phyloP scores from a whole-genome alignment of 2,329 filamentous ascomycete species.

The Amauroascus verrucosus region DNA sequence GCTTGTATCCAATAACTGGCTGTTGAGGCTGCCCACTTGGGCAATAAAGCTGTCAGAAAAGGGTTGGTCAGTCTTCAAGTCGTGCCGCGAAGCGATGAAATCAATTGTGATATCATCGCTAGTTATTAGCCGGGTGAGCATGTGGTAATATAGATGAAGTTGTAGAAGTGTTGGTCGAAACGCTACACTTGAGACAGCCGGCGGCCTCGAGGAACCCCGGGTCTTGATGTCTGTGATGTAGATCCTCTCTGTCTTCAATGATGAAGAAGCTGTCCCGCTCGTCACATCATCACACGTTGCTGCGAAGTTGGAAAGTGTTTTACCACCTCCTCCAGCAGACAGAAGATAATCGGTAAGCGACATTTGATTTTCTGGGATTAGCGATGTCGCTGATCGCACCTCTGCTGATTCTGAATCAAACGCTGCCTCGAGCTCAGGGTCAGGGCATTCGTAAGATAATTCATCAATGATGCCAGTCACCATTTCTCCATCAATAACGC shows the following conservation, averaged over 20 bases:
- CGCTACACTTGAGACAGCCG: conserved; percentile 48
- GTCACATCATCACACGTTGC: conserved; percentile 17
- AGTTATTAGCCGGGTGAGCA: conserved; percentile 63
- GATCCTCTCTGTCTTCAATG: conserved; percentile 26
- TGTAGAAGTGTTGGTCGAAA: conserved; percentile 73
- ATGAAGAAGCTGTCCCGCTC: background rate
- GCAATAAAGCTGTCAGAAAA: conserved; percentile 75
- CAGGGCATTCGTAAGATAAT: conserved; percentile 65
- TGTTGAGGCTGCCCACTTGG: conserved; percentile 59
- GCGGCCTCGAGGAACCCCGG: conserved; percentile 44
- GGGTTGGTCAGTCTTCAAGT: conserved; percentile 49
- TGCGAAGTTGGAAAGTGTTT: conserved; percentile 26
- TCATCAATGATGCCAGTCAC: conserved; percentile 88
- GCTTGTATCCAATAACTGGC: conserved; percentile 49
- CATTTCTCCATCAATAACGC: conserved; percentile 66
- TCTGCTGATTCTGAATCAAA: conserved; percentile 27
- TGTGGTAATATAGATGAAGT: conserved; percentile 76
- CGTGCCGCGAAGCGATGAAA: conserved; percentile 60
- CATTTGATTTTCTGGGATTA: conserved; percentile 35
- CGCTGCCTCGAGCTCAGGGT: conserved; percentile 56
- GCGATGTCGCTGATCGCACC: conserved; percentile 28
- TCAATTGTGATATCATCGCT: conserved; percentile 59
- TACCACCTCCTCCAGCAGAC: conserved; percentile 28
- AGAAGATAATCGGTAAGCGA: conserved; percentile 38
- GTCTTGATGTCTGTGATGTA: conserved; percentile 91